These are phyloP conservation scores for Solanum boliviense DNA, from an alignment of 257 asterid species.

Conservation along the genomic window DNA sequence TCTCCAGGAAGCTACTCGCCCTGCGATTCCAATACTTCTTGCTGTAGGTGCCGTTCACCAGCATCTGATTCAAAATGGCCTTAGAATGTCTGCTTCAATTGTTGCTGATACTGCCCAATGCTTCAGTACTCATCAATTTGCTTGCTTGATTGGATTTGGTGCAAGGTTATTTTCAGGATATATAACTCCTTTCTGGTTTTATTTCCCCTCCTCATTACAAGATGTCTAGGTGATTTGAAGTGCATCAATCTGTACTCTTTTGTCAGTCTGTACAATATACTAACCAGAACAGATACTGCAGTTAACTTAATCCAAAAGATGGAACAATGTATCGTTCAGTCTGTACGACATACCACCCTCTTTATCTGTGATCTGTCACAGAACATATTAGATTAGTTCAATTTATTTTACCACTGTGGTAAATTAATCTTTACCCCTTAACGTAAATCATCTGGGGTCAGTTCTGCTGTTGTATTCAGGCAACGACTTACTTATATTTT, in stretches of 20 bases:
- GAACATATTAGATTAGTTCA: neutral
- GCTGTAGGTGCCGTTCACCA: slow-evolving; percentile 99
- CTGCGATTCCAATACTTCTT: slow-evolving; percentile 95
- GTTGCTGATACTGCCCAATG: slow-evolving; percentile 99
- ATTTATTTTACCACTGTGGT: neutral
- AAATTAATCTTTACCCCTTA: neutral
- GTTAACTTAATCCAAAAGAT: neutral
- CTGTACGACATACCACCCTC: neutral
- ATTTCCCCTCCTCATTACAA: neutral
- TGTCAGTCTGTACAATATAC: neutral
- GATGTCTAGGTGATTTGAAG: neutral
- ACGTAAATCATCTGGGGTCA: neutral
- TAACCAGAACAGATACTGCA: neutral
- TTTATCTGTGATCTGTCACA: neutral
- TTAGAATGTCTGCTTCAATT: slow-evolving; percentile 95
- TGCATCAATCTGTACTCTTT: neutral
- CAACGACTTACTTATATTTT: neutral
- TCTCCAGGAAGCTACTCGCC: slow-evolving; percentile 82
- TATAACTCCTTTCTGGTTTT: neutral
- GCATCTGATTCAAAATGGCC: slow-evolving; percentile 95
- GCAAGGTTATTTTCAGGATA: slow-evolving; percentile 57
- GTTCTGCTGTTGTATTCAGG: neutral
- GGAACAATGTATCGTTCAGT: neutral
- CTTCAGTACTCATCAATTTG: slow-evolving; percentile 99
- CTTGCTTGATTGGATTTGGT: slow-evolving; percentile 98